Evolutionary conservation across 805 yeast species (phyloP).

Genomic region (Saccharomycopsis sp.): DNA sequence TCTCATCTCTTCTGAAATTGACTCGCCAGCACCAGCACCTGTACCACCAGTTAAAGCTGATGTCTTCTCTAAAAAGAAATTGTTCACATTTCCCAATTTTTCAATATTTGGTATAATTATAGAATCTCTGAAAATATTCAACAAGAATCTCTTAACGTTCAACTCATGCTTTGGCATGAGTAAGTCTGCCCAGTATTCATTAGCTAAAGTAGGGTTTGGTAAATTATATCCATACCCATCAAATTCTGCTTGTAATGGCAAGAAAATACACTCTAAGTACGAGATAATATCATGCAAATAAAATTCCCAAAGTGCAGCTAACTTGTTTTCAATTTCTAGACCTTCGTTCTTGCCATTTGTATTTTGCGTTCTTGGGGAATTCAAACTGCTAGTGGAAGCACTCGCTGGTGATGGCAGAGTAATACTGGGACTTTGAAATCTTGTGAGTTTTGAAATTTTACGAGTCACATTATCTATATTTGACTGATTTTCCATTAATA

Average conservation of each 20-base stretch:
- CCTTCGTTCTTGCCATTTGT: background rate
- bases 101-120: constrained; percentile 49
- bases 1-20: too few relatives aligned
- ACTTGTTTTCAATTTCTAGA: constrained; percentile 21
- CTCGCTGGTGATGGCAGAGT: background rate
- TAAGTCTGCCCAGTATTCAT: constrained; percentile 23
- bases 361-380: too few relatives aligned
- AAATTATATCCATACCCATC: constrained; percentile 27
- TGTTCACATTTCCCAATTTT: constrained; percentile 28
- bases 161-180: constrained; percentile 21
- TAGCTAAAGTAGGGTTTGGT: constrained; percentile 26
- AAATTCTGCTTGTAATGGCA: constrained; percentile 51
- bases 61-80: constrained; percentile 27
- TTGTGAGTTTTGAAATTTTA: constrained; percentile 9
- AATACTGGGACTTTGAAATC: background rate
- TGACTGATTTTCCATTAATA: constrained; percentile 21
- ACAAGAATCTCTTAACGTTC: constrained; percentile 35
- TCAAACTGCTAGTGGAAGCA: background rate
- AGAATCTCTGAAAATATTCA: constrained; percentile 44
- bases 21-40: too few relatives aligned
- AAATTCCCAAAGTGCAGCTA: constrained; percentile 46
- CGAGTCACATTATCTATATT: constrained; percentile 15
- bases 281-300: constrained; percentile 51
- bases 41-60: constrained; percentile 26
- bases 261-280: constrained; percentile 51